These are phyloP conservation scores for Musa beccarii DNA, from an alignment of 176 grass and related monocot genomes.

Conservation along the genomic window DNA sequence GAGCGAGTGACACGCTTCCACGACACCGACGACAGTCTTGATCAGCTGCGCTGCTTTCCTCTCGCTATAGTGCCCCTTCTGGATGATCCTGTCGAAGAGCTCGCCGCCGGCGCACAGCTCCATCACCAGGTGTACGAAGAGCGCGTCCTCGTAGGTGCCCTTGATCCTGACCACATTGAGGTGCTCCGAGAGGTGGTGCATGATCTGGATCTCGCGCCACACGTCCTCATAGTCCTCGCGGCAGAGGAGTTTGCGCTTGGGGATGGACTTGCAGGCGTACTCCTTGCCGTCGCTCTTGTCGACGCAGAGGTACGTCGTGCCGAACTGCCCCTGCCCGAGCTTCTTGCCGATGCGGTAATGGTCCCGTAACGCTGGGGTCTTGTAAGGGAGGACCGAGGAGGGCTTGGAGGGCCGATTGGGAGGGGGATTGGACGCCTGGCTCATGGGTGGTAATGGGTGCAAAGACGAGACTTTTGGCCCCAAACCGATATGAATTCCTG, in stretches of 20 bases:
- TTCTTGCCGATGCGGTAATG: conserved; percentile 90
- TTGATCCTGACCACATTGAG: conserved; percentile 78
- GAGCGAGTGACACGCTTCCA: conserved; percentile 89
- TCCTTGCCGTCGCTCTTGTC: conserved; percentile 57
- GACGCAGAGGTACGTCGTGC: conserved; percentile 79
- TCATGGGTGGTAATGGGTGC: not conserved
- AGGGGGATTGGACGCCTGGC: not conserved
- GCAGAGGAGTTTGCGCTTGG: conserved; percentile 87
- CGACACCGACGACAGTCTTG: conserved; percentile 68
- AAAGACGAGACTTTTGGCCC: not conserved
- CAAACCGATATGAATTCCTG: not conserved
- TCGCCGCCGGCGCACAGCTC: conserved; percentile 89
- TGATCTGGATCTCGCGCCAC: conserved; percentile 97
- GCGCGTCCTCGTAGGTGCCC: conserved; percentile 76
- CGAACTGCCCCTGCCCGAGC: conserved; percentile 88
- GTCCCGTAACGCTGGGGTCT: conserved; percentile 77
- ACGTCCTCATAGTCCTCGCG: conserved; percentile 86
- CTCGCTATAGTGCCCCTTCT: conserved; percentile 90
- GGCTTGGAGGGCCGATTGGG: conserved; percentile 23
- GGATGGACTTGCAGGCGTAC: conserved; percentile 92
- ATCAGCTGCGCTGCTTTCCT: conserved; percentile 63
- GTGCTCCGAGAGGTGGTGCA: conserved; percentile 94
- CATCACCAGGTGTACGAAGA: conserved; percentile 97
- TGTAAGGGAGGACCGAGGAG: conserved; percentile 72
- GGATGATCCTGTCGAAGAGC: conserved; percentile 88